Conservation (phyloP, 768 basidiomycete species). For the Tylopilus vinaceipallidus region DNA sequence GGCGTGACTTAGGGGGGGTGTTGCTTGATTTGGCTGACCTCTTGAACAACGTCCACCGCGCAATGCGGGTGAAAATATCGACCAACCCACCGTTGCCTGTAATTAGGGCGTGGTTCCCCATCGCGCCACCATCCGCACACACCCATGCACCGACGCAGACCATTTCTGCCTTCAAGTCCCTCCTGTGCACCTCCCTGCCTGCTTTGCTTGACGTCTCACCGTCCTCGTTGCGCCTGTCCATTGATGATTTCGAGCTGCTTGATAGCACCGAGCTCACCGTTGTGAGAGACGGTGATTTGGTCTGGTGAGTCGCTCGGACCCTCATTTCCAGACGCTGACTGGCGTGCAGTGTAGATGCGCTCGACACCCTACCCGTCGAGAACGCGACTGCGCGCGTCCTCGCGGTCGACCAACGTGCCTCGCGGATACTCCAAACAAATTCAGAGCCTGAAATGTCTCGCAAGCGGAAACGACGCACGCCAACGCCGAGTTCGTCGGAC, state of each 20-base stretch:
- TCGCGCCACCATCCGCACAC: conserved; percentile 10
- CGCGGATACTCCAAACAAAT: neutral
- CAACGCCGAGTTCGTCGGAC: conserved; percentile 14
- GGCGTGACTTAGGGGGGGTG: too few species aligned
- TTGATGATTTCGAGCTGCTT: conserved; percentile 31
- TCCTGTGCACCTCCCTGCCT: conserved; percentile 17
- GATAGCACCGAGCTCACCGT: conserved; percentile 26
- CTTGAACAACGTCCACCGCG: neutral
- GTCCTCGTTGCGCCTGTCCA: conserved; percentile 14
- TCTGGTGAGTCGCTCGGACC: conserved; percentile 16
- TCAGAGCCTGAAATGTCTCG: neutral
- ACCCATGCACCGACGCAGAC: neutral
- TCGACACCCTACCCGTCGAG: neutral
- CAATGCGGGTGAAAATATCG: conserved; percentile 51
- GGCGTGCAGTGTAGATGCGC: conserved; percentile 16
- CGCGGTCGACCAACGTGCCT: neutral
- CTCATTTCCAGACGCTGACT: neutral
- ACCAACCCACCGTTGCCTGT: conserved; percentile 46
- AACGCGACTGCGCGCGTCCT: neutral
- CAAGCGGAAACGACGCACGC: conserved; percentile 29
- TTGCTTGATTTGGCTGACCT: neutral
- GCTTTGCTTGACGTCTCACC: conserved; percentile 3
- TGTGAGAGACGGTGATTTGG: conserved; percentile 28
- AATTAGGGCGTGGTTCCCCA: conserved; percentile 53
- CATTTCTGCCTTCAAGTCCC: conserved; percentile 18